phyloP scores from a whole-genome alignment of 2,329 filamentous ascomycete species.

The Albifimbria verrucaria region DNA sequence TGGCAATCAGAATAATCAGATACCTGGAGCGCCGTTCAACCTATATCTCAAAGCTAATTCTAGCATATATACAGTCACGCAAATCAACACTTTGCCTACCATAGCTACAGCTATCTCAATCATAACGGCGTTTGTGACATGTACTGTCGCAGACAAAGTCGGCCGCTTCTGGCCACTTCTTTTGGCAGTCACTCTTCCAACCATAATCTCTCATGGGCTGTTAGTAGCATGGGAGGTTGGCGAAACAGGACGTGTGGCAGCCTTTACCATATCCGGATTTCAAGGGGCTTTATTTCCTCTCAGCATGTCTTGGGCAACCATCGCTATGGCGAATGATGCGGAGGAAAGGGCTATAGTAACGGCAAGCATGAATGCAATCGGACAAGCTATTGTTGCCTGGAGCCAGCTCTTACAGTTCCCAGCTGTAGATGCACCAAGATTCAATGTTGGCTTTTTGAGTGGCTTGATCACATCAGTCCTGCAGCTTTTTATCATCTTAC shows the following conservation, averaged over 20 bases:
- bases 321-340: constrained; percentile 32
- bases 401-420: constrained; percentile 36
- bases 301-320: constrained; percentile 37
- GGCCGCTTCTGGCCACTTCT: constrained; percentile 32
- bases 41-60: constrained; percentile 37
- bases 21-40: constrained; percentile 31
- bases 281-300: constrained; percentile 30
- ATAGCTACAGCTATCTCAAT: constrained; percentile 34
- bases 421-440: constrained; percentile 30
- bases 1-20: constrained; percentile 33
- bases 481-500: constrained; percentile 25
- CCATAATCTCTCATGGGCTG: constrained; percentile 27
- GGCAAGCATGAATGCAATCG: constrained; percentile 40
- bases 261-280: constrained; percentile 34
- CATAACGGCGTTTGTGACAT: constrained; percentile 28
- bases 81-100: constrained; percentile 39
- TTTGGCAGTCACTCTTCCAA: constrained; percentile 26
- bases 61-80: constrained; percentile 32
- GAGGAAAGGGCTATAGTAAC: constrained; percentile 39
- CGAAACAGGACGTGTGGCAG: constrained; percentile 31
- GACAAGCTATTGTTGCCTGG: constrained; percentile 37
- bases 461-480: constrained; percentile 28
- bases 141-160: constrained; percentile 28
- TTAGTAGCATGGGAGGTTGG: constrained; percentile 34
- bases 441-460: constrained; percentile 24